These are phyloP conservation scores for Lactarius evosmus DNA, from an alignment of 768 basidiomycete species.

Conservation along the genomic window DNA sequence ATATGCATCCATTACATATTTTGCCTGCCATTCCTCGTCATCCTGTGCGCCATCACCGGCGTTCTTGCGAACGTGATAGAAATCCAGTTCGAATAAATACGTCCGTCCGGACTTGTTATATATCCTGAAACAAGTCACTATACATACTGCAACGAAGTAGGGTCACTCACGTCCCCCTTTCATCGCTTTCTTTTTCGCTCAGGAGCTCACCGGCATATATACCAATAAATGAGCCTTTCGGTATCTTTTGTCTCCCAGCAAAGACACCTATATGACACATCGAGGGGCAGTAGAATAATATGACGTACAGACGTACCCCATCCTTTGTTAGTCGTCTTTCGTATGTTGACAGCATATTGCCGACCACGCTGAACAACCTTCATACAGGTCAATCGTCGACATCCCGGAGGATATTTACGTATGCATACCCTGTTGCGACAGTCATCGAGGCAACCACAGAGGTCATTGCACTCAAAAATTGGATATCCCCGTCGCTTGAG, in stretches of 20 bases:
- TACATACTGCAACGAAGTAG: neutral
- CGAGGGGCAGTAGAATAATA: neutral
- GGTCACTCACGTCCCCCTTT: slow-evolving; percentile 59
- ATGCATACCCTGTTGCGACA: slow-evolving; percentile 74
- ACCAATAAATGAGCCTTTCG: slow-evolving; percentile 69
- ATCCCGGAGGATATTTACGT: neutral
- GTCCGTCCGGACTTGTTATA: slow-evolving; percentile 74
- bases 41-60: slow-evolving; percentile 8
- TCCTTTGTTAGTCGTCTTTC: slow-evolving; percentile 72
- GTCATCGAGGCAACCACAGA: slow-evolving; percentile 76
- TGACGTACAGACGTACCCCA: slow-evolving; percentile 59
- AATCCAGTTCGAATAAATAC: slow-evolving; percentile 83
- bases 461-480: slow-evolving; percentile 83
- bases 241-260: slow-evolving; percentile 60
- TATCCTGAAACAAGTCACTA: slow-evolving; percentile 42
- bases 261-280: slow-evolving; percentile 57
- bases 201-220: slow-evolving; percentile 84
- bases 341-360: slow-evolving; percentile 56
- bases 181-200: slow-evolving; percentile 61
- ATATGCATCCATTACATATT: slow-evolving; percentile 80
- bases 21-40: slow-evolving; percentile 35
- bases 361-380: slow-evolving; percentile 86
- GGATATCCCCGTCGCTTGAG: slow-evolving; percentile 50
- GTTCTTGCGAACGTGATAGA: slow-evolving; percentile 51
- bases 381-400: neutral